Base-by-base conservation (phyloP, 495 filamentous ascomycete genomes). In the Penicillium silybi region DNA sequence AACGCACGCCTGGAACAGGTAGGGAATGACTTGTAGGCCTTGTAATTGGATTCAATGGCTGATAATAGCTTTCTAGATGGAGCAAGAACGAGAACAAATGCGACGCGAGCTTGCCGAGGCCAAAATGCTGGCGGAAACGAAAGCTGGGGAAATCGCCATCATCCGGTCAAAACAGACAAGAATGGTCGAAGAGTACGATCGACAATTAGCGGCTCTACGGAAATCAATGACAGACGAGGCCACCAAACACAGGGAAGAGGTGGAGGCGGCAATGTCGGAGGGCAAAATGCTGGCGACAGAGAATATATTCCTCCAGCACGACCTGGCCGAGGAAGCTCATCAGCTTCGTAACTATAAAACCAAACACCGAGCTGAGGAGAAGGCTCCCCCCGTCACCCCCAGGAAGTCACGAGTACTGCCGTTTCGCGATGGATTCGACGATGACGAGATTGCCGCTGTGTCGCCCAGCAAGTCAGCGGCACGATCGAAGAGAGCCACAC, bases 391-490 rank as follows among this genome's bases (percentile, higher is more conserved):
- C 0, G 66, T 71, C 1, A 89, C 86, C 4, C 86, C 86, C 6
- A 83, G 73, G 48, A 86, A 83, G 62, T 65, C 64, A 20, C 80
- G 71, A 53, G 61, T 65, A n/a, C 69, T 80, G 10, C 75, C 77
- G 0, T 78, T 81, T 37, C 71, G 85, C 19, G 86, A 90, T 74
- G 86, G 86, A 20, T 90, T 90, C 57, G 83, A 87, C 41, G 84
- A 90, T 51, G 79, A 84, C 38, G 86, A 90, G 54, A 80, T 89
- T 38, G 63, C 77, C 20, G 67, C 80, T 50, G 59, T 75, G 7
- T 86, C 82, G 22, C 83, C 83, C 1, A 80, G 73, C 48, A 85
- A 80, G 57, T 70, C 76, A 2, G 75, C 71, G 8, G 18, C 52
- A 44, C 67, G 71, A 43, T 77, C 71, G 6, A 85, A 81, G 51